Base-by-base conservation (phyloP, 2,329 filamentous ascomycete genomes). In the Ilyonectria mors-panacis region DNA sequence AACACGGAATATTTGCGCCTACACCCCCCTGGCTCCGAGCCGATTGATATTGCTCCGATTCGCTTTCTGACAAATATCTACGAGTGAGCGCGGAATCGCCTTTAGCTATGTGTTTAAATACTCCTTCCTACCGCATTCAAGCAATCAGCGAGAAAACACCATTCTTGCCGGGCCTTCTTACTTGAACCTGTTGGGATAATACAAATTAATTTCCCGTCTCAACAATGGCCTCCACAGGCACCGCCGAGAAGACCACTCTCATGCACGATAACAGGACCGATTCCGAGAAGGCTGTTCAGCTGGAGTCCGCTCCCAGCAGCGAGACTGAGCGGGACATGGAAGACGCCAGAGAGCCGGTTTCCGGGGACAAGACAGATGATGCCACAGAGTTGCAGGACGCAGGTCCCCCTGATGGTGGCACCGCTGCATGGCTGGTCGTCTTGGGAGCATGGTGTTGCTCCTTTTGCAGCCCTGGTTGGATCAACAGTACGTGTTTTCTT, bases 401-500 rank as follows among this genome's bases (percentile, higher is more conserved):
- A 8, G 60, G 30, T 21, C 39, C 60, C 21, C 33, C 50, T 21
- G 62, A 75, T 55, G 79, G 79, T 13, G 79, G 79, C 5, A 26
- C 56, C 0, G 48, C 53, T 2, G 82, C 82, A 1, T 84, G 82
- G 82, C 73, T 81, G 1, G 78, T 81, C 1, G 79, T 84, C 4
- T 62, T 81, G 6, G 82, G 82, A 15, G 79, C 74, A 0, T 84
- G 81, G 81, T 83, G 81, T 70, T 78, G 76, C 1, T 76, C 78
- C 0, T 83, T 84, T 23, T 83, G 80, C 73, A 81, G 77, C 55
- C 82, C 81, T 39, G 83, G 83, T 6, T 83, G 80, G 77, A 71
- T 78, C 39, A 90, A 77, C 81, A 85, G 56, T 88, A 87, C 71
- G 75, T 69, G 0, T 13, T 44, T 42, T 1, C 3, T 17, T 35